Evolutionary conservation across 208 protist species (phyloP), one percentile per base, ranked within the genome.

Genomic region (Leishmania lainsoni): DNA sequence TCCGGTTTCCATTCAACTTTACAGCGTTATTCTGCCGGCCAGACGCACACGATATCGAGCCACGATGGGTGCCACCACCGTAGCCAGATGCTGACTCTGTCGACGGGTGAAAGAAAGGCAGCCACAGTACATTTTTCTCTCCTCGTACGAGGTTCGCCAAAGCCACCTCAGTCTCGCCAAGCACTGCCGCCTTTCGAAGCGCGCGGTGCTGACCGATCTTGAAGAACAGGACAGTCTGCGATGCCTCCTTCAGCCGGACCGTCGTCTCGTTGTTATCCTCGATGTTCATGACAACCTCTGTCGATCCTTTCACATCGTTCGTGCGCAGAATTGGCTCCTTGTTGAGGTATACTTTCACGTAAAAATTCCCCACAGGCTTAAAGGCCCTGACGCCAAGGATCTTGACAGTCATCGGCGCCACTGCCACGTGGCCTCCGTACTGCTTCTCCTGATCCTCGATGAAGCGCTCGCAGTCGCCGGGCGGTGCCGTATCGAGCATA

Each of bases 331-430:
- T 89, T 9, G 77, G 32, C 79, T 77, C 75, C 49, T 84, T 77
- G 73, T 92, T 87, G 51, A 97, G 65, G 79, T 92, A 91, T 42
- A 84, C 92, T 80, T 93, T 95, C 73, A 96, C 94, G 84, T 94
- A 94, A 75, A 86, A 93, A 58, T 85, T 59, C 29, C 52, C 86
- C 3, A 79, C 73, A 10, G 78, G 79, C 26, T 69, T 75, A 79
- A 94, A 94, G 20, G 86, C 84, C 32, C 80, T 78, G 79, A 97
- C 83, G 42, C 90, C 89, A 16, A 95, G 79, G 29, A 97, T 79
- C 29, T 83, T 86, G 76, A 97, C 87, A 16, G 85, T 87, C 91
- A 97, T 93, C 16, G 91, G 92, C 2, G 91, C 91, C 48, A 86
- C 88, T n/a, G 82, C 78, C 20, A 85, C 81, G 42, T 70, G 78